Percentiles rank a stretch among this genome's conserved stretches.
Conservation (phyloP, 345 rosid species). For the Moricandia moricandioides region DNA sequence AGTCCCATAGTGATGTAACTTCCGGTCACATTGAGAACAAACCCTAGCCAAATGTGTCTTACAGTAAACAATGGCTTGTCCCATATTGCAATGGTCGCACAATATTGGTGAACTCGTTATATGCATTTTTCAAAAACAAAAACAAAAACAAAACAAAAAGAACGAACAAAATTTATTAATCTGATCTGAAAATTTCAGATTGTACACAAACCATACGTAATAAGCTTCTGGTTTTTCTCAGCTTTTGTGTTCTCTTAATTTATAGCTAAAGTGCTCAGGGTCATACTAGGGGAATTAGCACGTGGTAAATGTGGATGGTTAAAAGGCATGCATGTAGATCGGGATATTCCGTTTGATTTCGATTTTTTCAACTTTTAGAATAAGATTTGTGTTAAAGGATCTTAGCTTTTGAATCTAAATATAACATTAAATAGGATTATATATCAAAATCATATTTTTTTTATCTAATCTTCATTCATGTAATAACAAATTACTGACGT, state of each 20-base stretch:
- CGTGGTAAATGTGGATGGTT: not conserved
- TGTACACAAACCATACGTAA: not conserved
- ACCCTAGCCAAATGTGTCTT: slow-evolving; percentile 1
- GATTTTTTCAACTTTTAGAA: not conserved
- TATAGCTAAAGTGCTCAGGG: slow-evolving; percentile 10
- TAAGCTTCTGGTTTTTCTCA: not conserved
- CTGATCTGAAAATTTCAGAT: not conserved
- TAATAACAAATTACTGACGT: not conserved
- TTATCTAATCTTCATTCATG: not conserved
- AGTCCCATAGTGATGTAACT: not conserved
- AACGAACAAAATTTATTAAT: not conserved
- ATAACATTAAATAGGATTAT: not conserved
- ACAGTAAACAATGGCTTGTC: not conserved
- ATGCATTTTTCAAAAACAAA: not conserved
- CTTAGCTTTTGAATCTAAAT: not conserved
- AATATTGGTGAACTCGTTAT: slow-evolving; percentile 8
- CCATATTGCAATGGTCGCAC: slow-evolving; percentile 1
- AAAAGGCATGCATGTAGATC: slow-evolving; percentile 1
- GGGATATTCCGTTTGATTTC: slow-evolving; percentile 20
- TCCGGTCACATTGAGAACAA: slow-evolving; percentile 17
- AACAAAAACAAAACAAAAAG: not conserved
- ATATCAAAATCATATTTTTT: not conserved
- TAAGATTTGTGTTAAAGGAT: not conserved
- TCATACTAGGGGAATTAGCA: not conserved
- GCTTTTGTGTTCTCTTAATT: not conserved